Percentiles rank a stretch among this genome's conserved stretches.
Conservation (phyloP, 495 filamentous ascomycete genomes). For the Trichoderma reesei region DNA sequence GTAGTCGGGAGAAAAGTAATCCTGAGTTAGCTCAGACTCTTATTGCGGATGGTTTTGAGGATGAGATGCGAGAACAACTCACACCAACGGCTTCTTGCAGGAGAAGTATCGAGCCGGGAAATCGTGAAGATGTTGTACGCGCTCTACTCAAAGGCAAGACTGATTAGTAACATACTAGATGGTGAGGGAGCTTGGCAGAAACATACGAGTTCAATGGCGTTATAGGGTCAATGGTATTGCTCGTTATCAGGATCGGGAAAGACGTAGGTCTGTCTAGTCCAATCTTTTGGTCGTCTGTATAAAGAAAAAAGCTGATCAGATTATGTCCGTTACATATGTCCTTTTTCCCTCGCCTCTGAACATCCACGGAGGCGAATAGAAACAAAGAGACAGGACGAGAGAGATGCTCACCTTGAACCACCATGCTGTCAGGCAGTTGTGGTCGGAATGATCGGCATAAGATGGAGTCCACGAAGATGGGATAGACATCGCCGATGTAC, state of each 20-base stretch:
- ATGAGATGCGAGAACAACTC: constrained; percentile 11
- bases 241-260: constrained; percentile 40
- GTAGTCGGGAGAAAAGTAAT: constrained; percentile 10
- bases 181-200: not conserved
- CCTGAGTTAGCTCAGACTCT: constrained; percentile 13
- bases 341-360: not conserved
- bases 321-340: not conserved
- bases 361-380: not conserved
- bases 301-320: constrained; percentile 9
- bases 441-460: constrained; percentile 14
- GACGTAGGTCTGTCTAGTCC: constrained; percentile 24
- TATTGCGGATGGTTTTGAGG: constrained; percentile 4
- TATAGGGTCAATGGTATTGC: constrained; percentile 39
- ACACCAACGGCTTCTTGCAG: constrained; percentile 17
- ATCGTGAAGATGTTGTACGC: constrained; percentile 12
- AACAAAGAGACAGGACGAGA: not conserved
- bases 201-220: constrained; percentile 26
- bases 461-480: constrained; percentile 13
- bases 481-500: constrained; percentile 16
- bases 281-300: constrained; percentile 12
- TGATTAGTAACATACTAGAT: constrained; percentile 9
- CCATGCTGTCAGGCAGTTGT: constrained; percentile 16
- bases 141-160: constrained; percentile 13
- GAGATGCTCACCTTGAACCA: constrained; percentile 12
- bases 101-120: constrained; percentile 16